Percentiles rank a stretch among this genome's conserved stretches.
Conservation (phyloP, 176 grass and related monocot species). For the Guadua angustifolia region DNA sequence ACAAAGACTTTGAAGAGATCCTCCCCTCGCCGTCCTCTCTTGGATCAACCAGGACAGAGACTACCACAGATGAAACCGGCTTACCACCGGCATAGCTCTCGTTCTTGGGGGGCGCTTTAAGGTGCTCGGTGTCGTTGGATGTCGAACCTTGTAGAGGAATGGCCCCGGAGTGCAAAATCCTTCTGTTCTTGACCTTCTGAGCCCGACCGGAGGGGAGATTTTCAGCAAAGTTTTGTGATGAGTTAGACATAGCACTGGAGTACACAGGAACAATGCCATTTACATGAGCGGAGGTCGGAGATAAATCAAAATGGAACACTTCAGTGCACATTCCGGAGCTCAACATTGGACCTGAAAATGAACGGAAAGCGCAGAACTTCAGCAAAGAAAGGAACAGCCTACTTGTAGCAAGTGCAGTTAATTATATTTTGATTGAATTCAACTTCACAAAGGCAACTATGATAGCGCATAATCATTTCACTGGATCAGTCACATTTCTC, state of each 20-base stretch:
- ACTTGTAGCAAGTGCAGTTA: neutral
- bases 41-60: conserved; percentile 89
- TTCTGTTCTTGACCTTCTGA: conserved; percentile 62
- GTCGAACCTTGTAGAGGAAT: conserved; percentile 70
- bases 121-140: conserved; percentile 55
- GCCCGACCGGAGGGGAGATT: conserved; percentile 34
- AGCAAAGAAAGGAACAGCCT: conserved; percentile 19
- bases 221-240: conserved; percentile 53
- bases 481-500: neutral
- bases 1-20: conserved; percentile 73
- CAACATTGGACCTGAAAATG: conserved; percentile 67
- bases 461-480: neutral
- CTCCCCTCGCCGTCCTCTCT: conserved; percentile 70
- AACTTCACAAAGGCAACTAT: neutral
- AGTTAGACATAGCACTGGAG: conserved; percentile 45
- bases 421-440: conserved; percentile 1
- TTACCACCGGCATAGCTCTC: conserved; percentile 50
- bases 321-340: conserved; percentile 95
- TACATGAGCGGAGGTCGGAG: conserved; percentile 36
- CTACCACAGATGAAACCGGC: conserved; percentile 72
- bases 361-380: neutral
- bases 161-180: conserved; percentile 64
- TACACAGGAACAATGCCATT: conserved; percentile 63
- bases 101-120: conserved; percentile 48
- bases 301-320: conserved; percentile 86